A percentile compares a stretch with the other conserved stretches of the same genome.
Evolutionary conservation across 2,329 filamentous ascomycete species (phyloP).

Genomic region (Aspergillus candidus): DNA sequence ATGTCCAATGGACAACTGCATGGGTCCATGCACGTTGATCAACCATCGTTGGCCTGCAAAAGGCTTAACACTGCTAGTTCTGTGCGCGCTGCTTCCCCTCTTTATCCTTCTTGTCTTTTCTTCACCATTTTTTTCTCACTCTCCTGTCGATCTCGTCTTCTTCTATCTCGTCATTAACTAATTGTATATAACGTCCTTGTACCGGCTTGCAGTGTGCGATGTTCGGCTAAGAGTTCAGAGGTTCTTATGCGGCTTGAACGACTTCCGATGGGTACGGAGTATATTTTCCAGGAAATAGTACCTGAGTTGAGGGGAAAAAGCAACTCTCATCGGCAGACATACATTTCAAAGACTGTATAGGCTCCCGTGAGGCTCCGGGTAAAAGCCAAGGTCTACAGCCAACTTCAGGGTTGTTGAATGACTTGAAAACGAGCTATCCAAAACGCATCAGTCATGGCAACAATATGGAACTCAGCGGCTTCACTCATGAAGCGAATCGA

Average conservation of each 20-base stretch:
- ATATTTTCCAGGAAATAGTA: too few species aligned
- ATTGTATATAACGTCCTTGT: background rate
- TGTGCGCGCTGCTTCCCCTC: slow-evolving; percentile 1
- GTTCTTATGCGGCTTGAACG: too few species aligned
- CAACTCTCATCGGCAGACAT: too few species aligned
- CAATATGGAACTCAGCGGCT: slow-evolving; percentile 15
- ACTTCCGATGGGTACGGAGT: too few species aligned
- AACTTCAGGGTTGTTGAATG: too few species aligned
- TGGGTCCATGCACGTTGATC: background rate
- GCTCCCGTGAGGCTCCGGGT: too few species aligned
- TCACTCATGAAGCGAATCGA: slow-evolving; percentile 47
- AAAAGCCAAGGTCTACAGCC: too few species aligned
- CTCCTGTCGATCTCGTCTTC: slow-evolving; percentile 5
- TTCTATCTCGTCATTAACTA: background rate
- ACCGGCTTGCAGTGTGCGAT: background rate
- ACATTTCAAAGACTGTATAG: too few species aligned
- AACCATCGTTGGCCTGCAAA: slow-evolving; percentile 1
- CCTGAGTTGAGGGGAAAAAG: too few species aligned
- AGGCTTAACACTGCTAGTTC: slow-evolving; percentile 2
- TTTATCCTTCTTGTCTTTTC: slow-evolving; percentile 3
- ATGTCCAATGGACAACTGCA: slow-evolving; percentile 6
- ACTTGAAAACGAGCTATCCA: background rate
- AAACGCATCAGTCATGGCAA: slow-evolving; percentile 6
- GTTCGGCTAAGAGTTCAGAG: too few species aligned
- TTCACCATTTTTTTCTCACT: background rate